phyloP scores from a whole-genome alignment of 2,329 filamentous ascomycete species.

The Didymella segeticola region DNA sequence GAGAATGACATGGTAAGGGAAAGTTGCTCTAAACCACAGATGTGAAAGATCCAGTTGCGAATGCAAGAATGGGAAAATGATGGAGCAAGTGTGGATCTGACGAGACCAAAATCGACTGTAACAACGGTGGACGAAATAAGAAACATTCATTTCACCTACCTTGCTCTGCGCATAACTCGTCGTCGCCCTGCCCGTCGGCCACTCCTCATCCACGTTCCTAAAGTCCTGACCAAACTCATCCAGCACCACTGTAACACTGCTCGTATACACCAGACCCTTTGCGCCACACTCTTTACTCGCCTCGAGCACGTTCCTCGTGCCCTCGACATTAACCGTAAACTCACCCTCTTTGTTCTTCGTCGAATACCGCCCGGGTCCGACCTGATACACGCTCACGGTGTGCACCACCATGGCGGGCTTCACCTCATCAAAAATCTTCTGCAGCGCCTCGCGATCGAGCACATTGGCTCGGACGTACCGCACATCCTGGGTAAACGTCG shows the following conservation, averaged over 20 bases:
- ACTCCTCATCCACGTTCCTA: conserved; percentile 83
- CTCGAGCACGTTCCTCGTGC: conserved; percentile 78
- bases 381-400: conserved; percentile 68
- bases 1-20: background rate
- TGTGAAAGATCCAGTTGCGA: too few species aligned
- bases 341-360: conserved; percentile 60
- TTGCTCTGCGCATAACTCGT: conserved; percentile 90
- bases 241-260: conserved; percentile 83
- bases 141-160: conserved; percentile 54
- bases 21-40: too few species aligned
- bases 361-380: conserved; percentile 50
- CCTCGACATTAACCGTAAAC: conserved; percentile 85
- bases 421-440: conserved; percentile 63
- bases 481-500: conserved; percentile 30
- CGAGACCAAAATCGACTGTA: background rate
- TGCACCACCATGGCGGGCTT: conserved; percentile 88
- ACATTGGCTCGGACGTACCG: conserved; percentile 51
- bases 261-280: conserved; percentile 88
- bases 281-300: conserved; percentile 74
- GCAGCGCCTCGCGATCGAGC: conserved; percentile 43
- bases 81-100: background rate
- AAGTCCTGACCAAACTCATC: conserved; percentile 78
- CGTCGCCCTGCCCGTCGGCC: conserved; percentile 75
- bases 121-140: background rate
- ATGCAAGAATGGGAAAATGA: too few species aligned